phyloP scores from a whole-genome alignment of 1,284 basidiomycete genomes.

The Tylopilus orsonianus region DNA sequence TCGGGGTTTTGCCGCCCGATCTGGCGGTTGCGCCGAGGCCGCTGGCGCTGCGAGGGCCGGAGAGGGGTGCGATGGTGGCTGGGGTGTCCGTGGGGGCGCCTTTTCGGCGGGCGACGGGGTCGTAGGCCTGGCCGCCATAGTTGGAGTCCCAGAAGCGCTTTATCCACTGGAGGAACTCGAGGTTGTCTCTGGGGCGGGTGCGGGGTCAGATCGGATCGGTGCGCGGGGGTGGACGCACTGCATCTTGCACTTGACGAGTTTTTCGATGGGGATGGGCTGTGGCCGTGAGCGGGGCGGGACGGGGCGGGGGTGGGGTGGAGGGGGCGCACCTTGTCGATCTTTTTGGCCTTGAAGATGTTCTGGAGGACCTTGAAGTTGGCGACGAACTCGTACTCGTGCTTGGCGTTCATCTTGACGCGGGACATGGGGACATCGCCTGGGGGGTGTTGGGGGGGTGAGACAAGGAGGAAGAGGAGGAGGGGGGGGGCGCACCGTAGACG shows the following conservation, averaged over 20 bases:
- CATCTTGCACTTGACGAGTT: slow-evolving; percentile 98
- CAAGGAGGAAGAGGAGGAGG: slow-evolving; percentile 17
- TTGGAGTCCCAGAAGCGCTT: slow-evolving; percentile 96
- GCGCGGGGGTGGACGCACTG: slow-evolving; percentile 59
- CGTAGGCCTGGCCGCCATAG: slow-evolving; percentile 87
- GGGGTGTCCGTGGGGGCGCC: slow-evolving; percentile 75
- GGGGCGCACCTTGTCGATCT: slow-evolving; percentile 84
- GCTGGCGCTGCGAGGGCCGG: slow-evolving; percentile 40
- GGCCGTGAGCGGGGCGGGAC: background rate
- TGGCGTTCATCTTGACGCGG: slow-evolving; percentile 90
- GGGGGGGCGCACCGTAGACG: slow-evolving; percentile 70
- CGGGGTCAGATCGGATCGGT: slow-evolving; percentile 15
- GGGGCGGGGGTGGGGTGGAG: background rate
- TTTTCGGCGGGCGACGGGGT: slow-evolving; percentile 78
- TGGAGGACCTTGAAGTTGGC: slow-evolving; percentile 96
- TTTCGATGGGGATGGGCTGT: slow-evolving; percentile 94
- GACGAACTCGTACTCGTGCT: slow-evolving; percentile 94
- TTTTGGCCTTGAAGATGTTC: slow-evolving; percentile 82
- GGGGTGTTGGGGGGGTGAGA: slow-evolving; percentile 10
- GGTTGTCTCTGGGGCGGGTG: slow-evolving; percentile 74
- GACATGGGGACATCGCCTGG: slow-evolving; percentile 82
- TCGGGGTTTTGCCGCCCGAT: slow-evolving; percentile 66
- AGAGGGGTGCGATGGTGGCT: slow-evolving; percentile 73
- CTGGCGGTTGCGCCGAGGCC: slow-evolving; percentile 41
- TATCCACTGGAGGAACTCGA: slow-evolving; percentile 98